Evolutionary conservation across 1,139 yeast genomes (phyloP).

Genomic region (Eremothecium gossypii): DNA sequence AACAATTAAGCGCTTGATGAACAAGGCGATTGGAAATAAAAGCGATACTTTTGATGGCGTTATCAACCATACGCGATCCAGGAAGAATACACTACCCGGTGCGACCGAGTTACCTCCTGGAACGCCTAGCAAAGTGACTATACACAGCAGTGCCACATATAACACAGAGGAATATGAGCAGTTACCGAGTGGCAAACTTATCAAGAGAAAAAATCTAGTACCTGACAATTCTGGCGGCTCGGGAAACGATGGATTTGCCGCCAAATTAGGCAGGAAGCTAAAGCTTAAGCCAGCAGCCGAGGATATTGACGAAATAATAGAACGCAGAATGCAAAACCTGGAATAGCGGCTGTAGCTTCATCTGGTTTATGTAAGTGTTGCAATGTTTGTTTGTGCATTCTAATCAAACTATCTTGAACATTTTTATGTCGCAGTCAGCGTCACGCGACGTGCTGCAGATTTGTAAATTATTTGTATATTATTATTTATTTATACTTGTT

Average conservation of each 20-base stretch:
- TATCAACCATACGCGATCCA: conserved; percentile 11
- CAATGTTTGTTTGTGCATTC: too few relatives aligned
- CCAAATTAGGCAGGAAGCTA: conserved; percentile 30
- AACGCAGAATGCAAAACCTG: conserved; percentile 40
- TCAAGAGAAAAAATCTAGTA: conserved; percentile 33
- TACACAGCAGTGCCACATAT: conserved; percentile 6
- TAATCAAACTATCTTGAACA: too few relatives aligned
- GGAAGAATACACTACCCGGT: conserved; percentile 24
- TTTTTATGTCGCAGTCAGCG: too few relatives aligned
- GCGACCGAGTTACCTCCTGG: conserved; percentile 44
- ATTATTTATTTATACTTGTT: neutral
- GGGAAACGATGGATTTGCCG: conserved; percentile 5
- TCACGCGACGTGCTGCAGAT: too few relatives aligned
- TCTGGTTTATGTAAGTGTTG: too few relatives aligned
- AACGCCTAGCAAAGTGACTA: conserved; percentile 32
- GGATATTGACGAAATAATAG: conserved; percentile 53
- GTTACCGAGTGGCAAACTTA: conserved; percentile 61
- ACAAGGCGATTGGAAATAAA: conserved; percentile 14
- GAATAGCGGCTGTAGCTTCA: conserved; percentile 17
- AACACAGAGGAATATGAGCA: conserved; percentile 38
- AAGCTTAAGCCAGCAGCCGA: conserved; percentile 30
- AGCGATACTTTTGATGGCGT: conserved; percentile 6
- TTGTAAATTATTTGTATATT: too few relatives aligned
- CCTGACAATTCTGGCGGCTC: conserved; percentile 1
- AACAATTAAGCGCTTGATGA: conserved; percentile 22